Evolutionary conservation across 1,284 basidiomycete species (phyloP), one percentile per base, ranked within the genome.

Genomic region (Paramarasmius palmivorus): DNA sequence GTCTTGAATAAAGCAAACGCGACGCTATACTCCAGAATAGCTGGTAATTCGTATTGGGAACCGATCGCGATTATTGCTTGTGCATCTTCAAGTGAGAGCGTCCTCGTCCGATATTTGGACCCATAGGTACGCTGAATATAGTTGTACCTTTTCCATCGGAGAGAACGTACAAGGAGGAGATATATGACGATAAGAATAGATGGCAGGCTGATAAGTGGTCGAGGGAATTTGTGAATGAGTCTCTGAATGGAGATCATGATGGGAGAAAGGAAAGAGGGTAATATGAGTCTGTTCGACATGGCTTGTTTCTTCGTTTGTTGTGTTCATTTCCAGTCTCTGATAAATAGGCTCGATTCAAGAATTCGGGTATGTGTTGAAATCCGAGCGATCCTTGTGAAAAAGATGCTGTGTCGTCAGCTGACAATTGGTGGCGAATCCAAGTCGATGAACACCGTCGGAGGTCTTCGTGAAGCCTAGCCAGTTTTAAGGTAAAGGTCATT

Each of bases 1-100:
- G 77, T 78, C 60, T 77, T 78, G 67, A 79, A 78, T 38, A 80
- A 59, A 1, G 76, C 77, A 60, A 79, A 77, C 0, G 73, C 64
- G 22, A 75, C 50, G 0, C 75, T 61, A 57, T 73, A 70, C 26
- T 68, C 64, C 49, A 73, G 50, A 2, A 80, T 54, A 7, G 60
- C 49, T 2, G 76, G 76, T 74, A 78, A 76, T 54, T 80, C 78
- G 53, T 71, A 76, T 15, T 64, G 52, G 2, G 56, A 53, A 1
- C 68, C 64, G 2, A 68, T 55, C 17, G 65, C 61, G 19, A 74
- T 58, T 23, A 80, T 68, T 32, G 71, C 61, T 63, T 78, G 77
- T 4, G 76, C 76, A 44, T 79, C 76, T 42, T 71, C 72, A 0
- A 71, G 68, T 2, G 73, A 75, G 22, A 80, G 63, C 0, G 52